Evolutionary conservation across 495 filamentous ascomycete genomes (phyloP).

Genomic region (Hypoxylon lienhwacheense): DNA sequence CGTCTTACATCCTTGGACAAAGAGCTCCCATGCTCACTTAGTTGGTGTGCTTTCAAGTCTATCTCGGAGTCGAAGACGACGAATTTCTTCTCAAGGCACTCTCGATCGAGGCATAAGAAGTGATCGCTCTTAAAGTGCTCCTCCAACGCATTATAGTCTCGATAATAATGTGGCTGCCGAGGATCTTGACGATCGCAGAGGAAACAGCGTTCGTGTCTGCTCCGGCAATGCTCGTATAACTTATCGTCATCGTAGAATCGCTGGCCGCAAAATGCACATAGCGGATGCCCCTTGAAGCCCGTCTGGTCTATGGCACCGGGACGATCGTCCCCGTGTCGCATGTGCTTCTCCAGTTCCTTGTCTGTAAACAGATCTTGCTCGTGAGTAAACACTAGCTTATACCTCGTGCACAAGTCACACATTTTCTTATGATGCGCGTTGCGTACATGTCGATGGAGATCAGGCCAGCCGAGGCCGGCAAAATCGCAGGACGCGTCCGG

Average conservation of each 20-base stretch:
- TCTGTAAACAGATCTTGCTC: conserved; percentile 92
- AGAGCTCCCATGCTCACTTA: conserved; percentile 73
- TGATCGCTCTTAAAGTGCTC: conserved; percentile 86
- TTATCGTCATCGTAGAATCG: conserved; percentile 97
- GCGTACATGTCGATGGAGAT: conserved; percentile 89
- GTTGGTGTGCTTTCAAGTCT: conserved; percentile 86
- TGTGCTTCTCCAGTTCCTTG: conserved; percentile 80
- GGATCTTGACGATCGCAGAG: conserved; percentile 80
- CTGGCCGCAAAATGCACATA: conserved; percentile 88
- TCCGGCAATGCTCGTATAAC: conserved; percentile 86
- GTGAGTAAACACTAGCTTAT: conserved; percentile 98
- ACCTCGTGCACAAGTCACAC: conserved; percentile 91
- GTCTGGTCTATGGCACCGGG: conserved; percentile 91
- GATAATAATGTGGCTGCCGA: conserved; percentile 79
- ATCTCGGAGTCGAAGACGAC: conserved; percentile 95
- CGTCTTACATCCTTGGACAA: conserved; percentile 80
- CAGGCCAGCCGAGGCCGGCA: conserved; percentile 88
- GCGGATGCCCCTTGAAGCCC: conserved; percentile 93
- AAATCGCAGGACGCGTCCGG: conserved; percentile 83
- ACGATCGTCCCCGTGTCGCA: conserved; percentile 86
- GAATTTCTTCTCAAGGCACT: conserved; percentile 96
- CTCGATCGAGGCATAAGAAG: conserved; percentile 78
- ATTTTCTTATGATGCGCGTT: conserved; percentile 79
- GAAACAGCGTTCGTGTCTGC: conserved; percentile 91
- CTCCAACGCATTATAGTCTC: conserved; percentile 81